phyloP scores from a whole-genome alignment of 331 rosid species.

The Malus hybrid region DNA sequence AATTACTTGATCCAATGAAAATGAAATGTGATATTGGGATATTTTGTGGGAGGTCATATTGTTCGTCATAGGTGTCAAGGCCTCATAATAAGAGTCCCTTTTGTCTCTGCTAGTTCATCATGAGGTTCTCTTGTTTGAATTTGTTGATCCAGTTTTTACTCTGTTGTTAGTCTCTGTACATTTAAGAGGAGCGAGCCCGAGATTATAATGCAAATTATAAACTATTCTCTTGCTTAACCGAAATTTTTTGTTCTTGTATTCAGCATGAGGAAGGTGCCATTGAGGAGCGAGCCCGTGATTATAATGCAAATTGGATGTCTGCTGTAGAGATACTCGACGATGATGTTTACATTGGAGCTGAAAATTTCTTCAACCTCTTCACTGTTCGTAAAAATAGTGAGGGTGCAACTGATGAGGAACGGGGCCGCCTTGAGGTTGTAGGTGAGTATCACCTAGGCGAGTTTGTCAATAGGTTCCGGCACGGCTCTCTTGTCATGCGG shows the following conservation, averaged over 20 bases:
- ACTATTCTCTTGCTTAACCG: not conserved
- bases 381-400: conserved; percentile 85
- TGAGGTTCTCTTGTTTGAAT: not conserved
- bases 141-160: not conserved
- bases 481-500: conserved; percentile 91
- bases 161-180: not conserved
- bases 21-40: not conserved
- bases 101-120: not conserved
- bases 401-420: conserved; percentile 88
- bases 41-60: not conserved
- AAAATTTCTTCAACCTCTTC: conserved; percentile 76
- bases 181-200: conserved; percentile 69
- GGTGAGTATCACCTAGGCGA: conserved; percentile 96
- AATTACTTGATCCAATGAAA: not conserved
- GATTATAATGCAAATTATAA: conserved; percentile 71
- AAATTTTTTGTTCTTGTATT: not conserved
- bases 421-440: conserved; percentile 75
- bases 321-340: conserved; percentile 97
- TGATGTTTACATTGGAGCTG: conserved; percentile 85
- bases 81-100: not conserved
- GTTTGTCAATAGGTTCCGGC: conserved; percentile 66
- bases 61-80: not conserved
- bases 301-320: conserved; percentile 93
- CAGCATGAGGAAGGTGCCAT: conserved; percentile 96
- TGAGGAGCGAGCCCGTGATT: conserved; percentile 90